These are phyloP conservation scores for Gaeumannomyces tritici DNA, from an alignment of 2,329 filamentous ascomycete genomes.

Conservation along the genomic window DNA sequence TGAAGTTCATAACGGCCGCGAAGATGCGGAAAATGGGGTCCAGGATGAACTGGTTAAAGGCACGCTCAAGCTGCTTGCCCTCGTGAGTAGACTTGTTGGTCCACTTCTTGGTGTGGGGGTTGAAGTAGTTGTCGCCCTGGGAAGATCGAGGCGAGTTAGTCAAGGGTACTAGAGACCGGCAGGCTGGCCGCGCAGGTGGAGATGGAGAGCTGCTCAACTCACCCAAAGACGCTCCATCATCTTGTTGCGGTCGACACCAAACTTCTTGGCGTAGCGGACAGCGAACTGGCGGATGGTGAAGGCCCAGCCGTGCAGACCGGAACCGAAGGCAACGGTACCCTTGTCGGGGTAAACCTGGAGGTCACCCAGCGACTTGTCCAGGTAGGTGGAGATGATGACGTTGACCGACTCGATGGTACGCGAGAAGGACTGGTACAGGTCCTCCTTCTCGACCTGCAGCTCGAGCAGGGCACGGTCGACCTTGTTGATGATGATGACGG, in stretches of 20 bases:
- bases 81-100: slow-evolving; percentile 77
- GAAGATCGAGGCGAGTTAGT: not conserved
- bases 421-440: slow-evolving; percentile 98
- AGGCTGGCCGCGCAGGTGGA: not conserved
- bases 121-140: slow-evolving; percentile 96
- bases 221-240: slow-evolving; percentile 99
- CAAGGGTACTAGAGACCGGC: slow-evolving; percentile 6
- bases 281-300: slow-evolving; percentile 99
- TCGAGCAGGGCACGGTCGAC: slow-evolving; percentile 99
- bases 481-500: slow-evolving; percentile 99
- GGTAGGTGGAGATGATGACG: slow-evolving; percentile 99
- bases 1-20: slow-evolving; percentile 93
- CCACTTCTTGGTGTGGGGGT: slow-evolving; percentile 99
- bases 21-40: slow-evolving; percentile 99
- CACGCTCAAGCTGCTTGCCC: slow-evolving; percentile 88
- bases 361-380: slow-evolving; percentile 93
- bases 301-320: slow-evolving; percentile 98
- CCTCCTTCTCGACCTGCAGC: slow-evolving; percentile 97
- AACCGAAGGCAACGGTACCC: slow-evolving; percentile 97
- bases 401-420: slow-evolving; percentile 99
- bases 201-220: slow-evolving; percentile 23
- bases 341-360: slow-evolving; percentile 97
- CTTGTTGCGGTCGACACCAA: slow-evolving; percentile 99
- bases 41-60: slow-evolving; percentile 97
- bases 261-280: slow-evolving; percentile 96